These are phyloP conservation scores for Ramalina intermedia DNA, from an alignment of 495 filamentous ascomycete species.

Conservation along the genomic window DNA sequence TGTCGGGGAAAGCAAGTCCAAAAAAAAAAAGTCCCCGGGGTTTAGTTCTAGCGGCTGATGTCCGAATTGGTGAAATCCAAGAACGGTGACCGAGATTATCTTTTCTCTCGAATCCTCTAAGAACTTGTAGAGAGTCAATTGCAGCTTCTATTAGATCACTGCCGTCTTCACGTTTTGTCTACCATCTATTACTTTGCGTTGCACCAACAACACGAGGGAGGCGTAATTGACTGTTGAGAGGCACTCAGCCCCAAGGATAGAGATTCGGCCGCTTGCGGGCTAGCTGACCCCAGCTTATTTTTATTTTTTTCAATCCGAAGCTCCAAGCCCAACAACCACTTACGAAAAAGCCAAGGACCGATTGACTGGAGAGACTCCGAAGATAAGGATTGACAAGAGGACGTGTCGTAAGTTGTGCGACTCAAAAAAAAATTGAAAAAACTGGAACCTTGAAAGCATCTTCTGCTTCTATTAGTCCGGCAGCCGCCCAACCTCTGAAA, in stretches of 20 bases:
- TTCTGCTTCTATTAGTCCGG: too few relatives aligned
- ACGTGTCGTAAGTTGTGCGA: too few relatives aligned
- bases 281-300: not conserved
- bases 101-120: not conserved
- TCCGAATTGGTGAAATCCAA: not conserved
- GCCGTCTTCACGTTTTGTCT: not conserved
- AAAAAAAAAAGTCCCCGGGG: conserved; percentile 1
- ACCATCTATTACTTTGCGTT: not conserved
- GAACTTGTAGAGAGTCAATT: not conserved
- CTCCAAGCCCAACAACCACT: too few relatives aligned
- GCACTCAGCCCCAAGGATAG: not conserved
- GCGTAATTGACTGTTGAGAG: not conserved
- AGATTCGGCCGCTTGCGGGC: not conserved
- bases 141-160: not conserved
- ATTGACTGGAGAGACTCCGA: too few relatives aligned
- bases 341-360: too few relatives aligned
- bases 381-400: too few relatives aligned
- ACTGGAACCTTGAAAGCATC: too few relatives aligned
- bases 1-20: not conserved
- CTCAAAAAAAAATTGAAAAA: too few relatives aligned
- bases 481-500: too few relatives aligned
- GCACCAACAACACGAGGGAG: not conserved
- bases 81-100: conserved; percentile 2
- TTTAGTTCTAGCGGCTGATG: not conserved
- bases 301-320: not conserved